Conservation (phyloP, 2,329 filamentous ascomycete species). For the Trichoderma aggressivum region DNA sequence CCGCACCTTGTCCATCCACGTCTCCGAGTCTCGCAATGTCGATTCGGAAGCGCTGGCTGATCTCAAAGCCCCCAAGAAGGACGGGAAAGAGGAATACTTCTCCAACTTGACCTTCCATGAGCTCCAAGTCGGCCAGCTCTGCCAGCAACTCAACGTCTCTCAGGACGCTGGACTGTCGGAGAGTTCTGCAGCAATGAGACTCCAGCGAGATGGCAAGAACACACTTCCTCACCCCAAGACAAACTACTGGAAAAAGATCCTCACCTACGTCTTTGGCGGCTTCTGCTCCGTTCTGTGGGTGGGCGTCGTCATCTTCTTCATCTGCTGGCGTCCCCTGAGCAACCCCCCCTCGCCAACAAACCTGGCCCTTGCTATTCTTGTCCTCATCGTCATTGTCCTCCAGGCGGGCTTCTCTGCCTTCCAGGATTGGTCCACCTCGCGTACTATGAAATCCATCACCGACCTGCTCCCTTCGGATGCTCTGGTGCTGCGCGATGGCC, state of each 20-base stretch:
- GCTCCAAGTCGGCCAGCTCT: constrained; percentile 34
- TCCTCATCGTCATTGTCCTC: constrained; percentile 46
- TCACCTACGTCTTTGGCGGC: constrained; percentile 45
- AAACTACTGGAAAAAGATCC: constrained; percentile 41
- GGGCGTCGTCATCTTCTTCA: constrained; percentile 46
- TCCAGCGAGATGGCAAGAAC: constrained; percentile 42
- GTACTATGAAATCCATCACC: constrained; percentile 46
- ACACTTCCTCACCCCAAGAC: constrained; percentile 40
- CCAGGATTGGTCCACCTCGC: constrained; percentile 46
- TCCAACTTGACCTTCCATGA: constrained; percentile 39
- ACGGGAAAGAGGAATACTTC: constrained; percentile 41
- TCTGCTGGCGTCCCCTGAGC: constrained; percentile 47
- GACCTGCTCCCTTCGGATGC: constrained; percentile 44
- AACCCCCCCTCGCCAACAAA: constrained; percentile 42
- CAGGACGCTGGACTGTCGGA: constrained; percentile 35
- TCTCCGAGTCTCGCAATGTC: constrained; percentile 35
- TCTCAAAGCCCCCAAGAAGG: constrained; percentile 30
- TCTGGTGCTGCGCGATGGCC: constrained; percentile 43
- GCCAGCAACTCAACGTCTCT: constrained; percentile 39
- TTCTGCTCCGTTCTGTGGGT: constrained; percentile 48
- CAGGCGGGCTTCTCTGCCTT: constrained; percentile 46
- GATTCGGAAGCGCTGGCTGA: constrained; percentile 25
- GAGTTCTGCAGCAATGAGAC: constrained; percentile 31
- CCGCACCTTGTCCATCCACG: constrained; percentile 40
- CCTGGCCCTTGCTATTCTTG: constrained; percentile 44